Evolutionary conservation across 140 eudicot species (phyloP), one percentile per base, ranked within the genome.

Genomic region (Bidens hawaiensis): DNA sequence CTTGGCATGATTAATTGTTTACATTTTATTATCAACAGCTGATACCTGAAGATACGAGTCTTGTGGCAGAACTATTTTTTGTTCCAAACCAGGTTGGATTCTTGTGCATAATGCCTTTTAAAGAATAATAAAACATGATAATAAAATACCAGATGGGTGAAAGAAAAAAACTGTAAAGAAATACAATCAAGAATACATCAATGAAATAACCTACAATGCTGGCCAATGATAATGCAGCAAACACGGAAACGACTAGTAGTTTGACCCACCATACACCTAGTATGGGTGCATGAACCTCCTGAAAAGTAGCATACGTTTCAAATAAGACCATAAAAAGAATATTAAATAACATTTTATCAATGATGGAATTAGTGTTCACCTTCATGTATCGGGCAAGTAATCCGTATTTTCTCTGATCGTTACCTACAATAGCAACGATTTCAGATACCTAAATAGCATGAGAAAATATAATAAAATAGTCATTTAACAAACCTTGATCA

Each of bases 31-130:
- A 36, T 15, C 34, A 34, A 38, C 46, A 17, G 68, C 25, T 47
- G 65, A 70, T 38, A 93, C 99, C 99, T 94, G 99, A 74, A 94
- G 99, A 81, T 94, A 94, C 5, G 99, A 94, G 80, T 94, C 95
- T 38, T 90, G 84, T 41, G 99, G 99, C 64, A 94, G 85, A 76
- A 94, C 99, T 67, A 94, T 85, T 75, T 85, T 90, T 74, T 94
- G 99, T 66, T 94, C 99, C 68, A 94, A 67, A 79, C 99, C 99
- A 75, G 97, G 97, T 81, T 94, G 90, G 54, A 94, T 88, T 75
- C 99, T 79, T 19, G 99, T 70, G 71, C 88, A 94, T 69, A 94
- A 83, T 48, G 95, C 95, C 99, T 94, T 75, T 25, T 40, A 74
- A 19, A 67, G 57, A 48, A 30, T 26, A 10, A n/a, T n/a, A n/a